phyloP scores from a whole-genome alignment of 2,329 filamentous ascomycete species.

The Bretziella fagacearum region DNA sequence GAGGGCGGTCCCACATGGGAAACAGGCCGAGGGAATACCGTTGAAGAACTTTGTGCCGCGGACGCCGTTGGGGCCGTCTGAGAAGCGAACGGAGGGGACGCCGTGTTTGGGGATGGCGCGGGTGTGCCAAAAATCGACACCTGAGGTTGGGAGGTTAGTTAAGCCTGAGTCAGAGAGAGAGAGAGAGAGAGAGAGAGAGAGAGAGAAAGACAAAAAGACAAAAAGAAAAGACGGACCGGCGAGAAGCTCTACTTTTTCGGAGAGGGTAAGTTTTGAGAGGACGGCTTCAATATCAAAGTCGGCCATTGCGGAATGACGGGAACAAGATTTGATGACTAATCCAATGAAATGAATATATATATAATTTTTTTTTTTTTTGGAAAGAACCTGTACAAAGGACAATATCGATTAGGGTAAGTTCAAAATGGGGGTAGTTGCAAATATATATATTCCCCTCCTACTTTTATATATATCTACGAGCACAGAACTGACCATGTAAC shows the following conservation, averaged over 20 bases:
- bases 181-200: neutral
- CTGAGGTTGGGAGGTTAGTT: constrained; percentile 38
- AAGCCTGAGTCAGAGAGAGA: constrained; percentile 43
- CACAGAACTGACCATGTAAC: no score
- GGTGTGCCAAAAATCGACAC: constrained; percentile 43
- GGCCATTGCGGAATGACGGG: neutral
- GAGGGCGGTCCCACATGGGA: constrained; percentile 63
- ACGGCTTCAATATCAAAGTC: constrained; percentile 39
- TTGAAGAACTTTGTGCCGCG: constrained; percentile 46
- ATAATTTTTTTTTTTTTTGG: no score
- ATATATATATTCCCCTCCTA: no score
- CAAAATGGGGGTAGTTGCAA: no score
- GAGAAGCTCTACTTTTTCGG: constrained; percentile 65
- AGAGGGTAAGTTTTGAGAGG: constrained; percentile 50
- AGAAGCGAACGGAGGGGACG: constrained; percentile 60
- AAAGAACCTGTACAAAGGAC: no score
- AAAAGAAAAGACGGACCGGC: constrained; percentile 36
- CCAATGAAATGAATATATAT: no score
- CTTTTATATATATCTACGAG: no score
- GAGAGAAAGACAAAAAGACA: constrained; percentile 16
- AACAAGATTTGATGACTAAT: neutral
- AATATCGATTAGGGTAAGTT: no score
- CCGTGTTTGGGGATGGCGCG: constrained; percentile 36
- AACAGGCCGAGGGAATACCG: constrained; percentile 48
- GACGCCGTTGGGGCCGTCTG: constrained; percentile 65